These are phyloP conservation scores for Byssochlamys sp. DNA, from an alignment of 2,329 filamentous ascomycete genomes.

Conservation along the genomic window DNA sequence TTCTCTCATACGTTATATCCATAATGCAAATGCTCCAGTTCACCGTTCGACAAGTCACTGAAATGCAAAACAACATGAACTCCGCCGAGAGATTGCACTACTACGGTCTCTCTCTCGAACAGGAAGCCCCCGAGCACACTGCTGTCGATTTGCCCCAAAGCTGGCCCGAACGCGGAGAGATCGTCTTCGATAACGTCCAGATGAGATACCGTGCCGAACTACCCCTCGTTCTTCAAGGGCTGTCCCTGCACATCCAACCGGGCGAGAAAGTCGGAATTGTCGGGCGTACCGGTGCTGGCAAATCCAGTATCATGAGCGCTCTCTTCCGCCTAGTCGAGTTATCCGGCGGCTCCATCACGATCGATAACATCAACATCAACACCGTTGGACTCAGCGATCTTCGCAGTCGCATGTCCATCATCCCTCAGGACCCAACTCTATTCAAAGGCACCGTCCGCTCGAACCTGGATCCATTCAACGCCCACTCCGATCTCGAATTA, in stretches of 20 bases:
- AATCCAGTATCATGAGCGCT: constrained; percentile 12
- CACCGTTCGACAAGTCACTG: constrained; percentile 82
- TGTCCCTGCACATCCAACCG: constrained; percentile 5
- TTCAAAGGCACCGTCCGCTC: constrained; percentile 8
- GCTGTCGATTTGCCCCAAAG: constrained; percentile 16
- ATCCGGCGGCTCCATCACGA: constrained; percentile 4
- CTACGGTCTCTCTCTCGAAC: constrained; percentile 7
- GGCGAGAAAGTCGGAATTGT: constrained; percentile 10
- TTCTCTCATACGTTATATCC: constrained; percentile 82
- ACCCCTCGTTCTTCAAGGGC: constrained; percentile 5
- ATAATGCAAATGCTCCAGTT: constrained; percentile 96
- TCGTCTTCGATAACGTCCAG: constrained; percentile 5
- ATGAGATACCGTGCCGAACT: constrained; percentile 7
- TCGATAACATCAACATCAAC: constrained; percentile 8
- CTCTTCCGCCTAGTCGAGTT: constrained; percentile 10
- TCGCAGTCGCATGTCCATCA: constrained; percentile 7
- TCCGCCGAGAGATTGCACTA: constrained; percentile 12
- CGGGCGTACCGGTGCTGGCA: constrained; percentile 13
- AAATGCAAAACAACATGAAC: constrained; percentile 71
- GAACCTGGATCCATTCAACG: constrained; percentile 8
- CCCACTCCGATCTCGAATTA: constrained; percentile 6
- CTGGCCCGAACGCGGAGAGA: constrained; percentile 17
- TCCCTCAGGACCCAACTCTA: constrained; percentile 7
- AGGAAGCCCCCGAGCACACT: constrained; percentile 12
- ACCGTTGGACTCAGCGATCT: constrained; percentile 5